Base-by-base conservation (phyloP, 768 basidiomycete genomes). In the Rhizopogon vulgaris region DNA sequence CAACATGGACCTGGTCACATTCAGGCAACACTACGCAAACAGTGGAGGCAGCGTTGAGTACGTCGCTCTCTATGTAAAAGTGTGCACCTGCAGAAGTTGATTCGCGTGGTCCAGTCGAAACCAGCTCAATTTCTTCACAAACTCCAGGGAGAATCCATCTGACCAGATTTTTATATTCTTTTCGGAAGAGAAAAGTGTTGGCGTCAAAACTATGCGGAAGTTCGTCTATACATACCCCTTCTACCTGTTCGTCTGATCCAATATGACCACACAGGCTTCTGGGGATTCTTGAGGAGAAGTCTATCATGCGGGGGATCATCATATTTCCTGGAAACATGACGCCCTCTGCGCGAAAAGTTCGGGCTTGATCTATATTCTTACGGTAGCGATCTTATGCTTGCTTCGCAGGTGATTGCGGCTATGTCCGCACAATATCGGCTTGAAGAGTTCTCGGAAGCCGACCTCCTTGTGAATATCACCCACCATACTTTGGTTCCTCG, bases 141-240 rank as follows among this genome's bases (percentile, higher is more conserved):
- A 87, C 58, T 81, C 83, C 14, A 73, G 74, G 53, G 71, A 74
- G 11, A 85, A 88, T 58, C 74, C 81, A 24, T 69, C 71, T 8
- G 85, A 93, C 60, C 87, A 90, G 68, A 90, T 99, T 61, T 98
- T 90, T 60, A 76, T 98, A 17, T 97, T 90, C 68, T 99, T 95
- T 71, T 85, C 92, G n/a, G 93, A 94, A 41, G 96, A 98, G 70
- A 81, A 76, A 68, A 92, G 90, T 62, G 96, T 98, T 6, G 91
- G 94, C 53, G 93, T 98, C 40, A 95, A 96, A 70, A 92, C 94
- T 3, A 97, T 98, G 92, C 78, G 94, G 73, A 95, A 93, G 95
- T 96, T 67, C 50, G 87, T 76, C 22, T 22, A 34, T 42, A 18
- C 28, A 38, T 25, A 22, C 15, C 46, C 51, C 24, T 34, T 45